Evolutionary conservation across 345 rosid species (phyloP), one percentile per base, ranked within the genome.

Genomic region (Cardamine occulta): DNA sequence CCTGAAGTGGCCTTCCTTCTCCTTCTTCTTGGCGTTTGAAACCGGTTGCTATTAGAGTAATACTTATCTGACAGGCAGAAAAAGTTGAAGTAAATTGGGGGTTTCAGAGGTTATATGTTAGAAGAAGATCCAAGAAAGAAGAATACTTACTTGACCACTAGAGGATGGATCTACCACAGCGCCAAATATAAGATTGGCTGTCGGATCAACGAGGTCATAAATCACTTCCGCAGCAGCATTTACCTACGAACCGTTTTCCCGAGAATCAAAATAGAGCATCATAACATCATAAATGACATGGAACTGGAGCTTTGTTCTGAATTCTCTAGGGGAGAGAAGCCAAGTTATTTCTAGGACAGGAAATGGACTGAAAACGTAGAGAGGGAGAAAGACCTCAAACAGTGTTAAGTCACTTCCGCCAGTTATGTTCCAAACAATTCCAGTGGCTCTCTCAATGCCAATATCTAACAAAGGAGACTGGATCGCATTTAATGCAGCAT

Each of bases 171-270:
- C 98, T 65, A 91, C 84, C 53, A 94, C 97, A 2, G 93, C 96
- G 59, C 97, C 96, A 57, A 88, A 94, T 79, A 94, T 89, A 57
- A 91, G 84, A 85, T 90, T 91, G 21, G 98, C 97, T 18, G 91
- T 83, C 6, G 92, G 97, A 86, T 94, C 96, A 72, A 94, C 97
- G 7, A 94, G 93, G 75, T 90, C 98, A 62, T 94, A 88, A 47
- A 91, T 94, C 67, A 91, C 96, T 82, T 91, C 97, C 7, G 97
- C 96, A 21, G 97, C 98, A 74, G 96, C 96, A 87, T 94, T 94
- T 47, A 91, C 97, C 97, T 91, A 82, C 53, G 80, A 60, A 51
- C 32, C 6, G 5, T 21, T 44, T 47, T 24, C 21, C 47, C 45
- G 8, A 63, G 48, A 55, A 24, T 70, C 49, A 67, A 66, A 68